Percentiles rank a stretch among this genome's conserved stretches.
Conservation (phyloP, 768 basidiomycete species). For the Boletales sp. region DNA sequence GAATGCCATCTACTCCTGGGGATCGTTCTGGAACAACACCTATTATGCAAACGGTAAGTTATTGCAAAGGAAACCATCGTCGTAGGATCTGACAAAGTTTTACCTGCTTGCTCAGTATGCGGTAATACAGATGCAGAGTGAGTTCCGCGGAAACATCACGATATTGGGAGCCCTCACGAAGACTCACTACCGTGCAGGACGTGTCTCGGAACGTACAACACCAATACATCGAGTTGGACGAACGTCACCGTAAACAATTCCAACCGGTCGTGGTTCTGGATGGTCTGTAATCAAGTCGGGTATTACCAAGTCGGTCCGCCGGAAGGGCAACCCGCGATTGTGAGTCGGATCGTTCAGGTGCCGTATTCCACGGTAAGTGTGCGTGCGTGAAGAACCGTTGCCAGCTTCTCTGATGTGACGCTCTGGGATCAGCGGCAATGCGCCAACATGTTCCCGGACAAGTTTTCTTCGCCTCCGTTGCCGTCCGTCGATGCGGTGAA, state of each 20-base stretch:
- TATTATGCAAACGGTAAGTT: conserved; percentile 52
- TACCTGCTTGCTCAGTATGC: conserved; percentile 43
- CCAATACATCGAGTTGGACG: conserved; percentile 43
- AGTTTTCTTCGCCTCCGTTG: conserved; percentile 46
- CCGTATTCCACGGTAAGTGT: conserved; percentile 24
- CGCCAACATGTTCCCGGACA: conserved; percentile 59
- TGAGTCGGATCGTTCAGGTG: conserved; percentile 32
- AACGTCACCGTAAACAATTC: conserved; percentile 53
- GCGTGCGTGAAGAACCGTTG: background rate
- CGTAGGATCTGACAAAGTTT: background rate
- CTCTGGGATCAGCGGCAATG: conserved; percentile 56
- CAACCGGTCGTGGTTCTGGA: conserved; percentile 67
- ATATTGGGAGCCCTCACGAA: conserved; percentile 26
- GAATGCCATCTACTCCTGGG: conserved; percentile 60
- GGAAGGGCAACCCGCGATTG: conserved; percentile 29
- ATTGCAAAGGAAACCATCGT: background rate
- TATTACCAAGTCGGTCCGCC: conserved; percentile 42
- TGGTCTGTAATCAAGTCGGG: conserved; percentile 71
- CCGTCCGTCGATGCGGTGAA: conserved; percentile 46
- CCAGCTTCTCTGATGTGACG: background rate
- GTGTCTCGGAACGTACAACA: conserved; percentile 42
- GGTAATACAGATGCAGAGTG: conserved; percentile 45
- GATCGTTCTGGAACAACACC: conserved; percentile 49
- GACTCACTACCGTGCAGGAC: conserved; percentile 28
- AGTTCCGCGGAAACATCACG: conserved; percentile 17